Evolutionary conservation across 108 stramenopile species (phyloP).

Genomic region (Skeletonema tropicum): DNA sequence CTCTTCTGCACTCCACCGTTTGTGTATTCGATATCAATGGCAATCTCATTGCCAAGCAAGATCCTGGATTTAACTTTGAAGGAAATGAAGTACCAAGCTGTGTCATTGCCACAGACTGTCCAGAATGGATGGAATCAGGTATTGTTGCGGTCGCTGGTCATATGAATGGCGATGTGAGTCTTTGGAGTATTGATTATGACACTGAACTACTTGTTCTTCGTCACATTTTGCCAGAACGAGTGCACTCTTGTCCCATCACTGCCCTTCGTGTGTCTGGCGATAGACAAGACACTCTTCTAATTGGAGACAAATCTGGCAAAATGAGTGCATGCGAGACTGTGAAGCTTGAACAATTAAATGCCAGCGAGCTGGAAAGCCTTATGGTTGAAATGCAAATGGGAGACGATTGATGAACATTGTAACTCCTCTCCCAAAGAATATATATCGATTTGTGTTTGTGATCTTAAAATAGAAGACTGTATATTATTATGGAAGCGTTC

Average conservation of each 20-base stretch:
- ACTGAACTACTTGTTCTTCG: conserved; percentile 53
- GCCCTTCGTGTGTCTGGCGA: conserved; percentile 65
- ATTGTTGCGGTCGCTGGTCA: conserved; percentile 94
- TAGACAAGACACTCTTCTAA: conserved; percentile 83
- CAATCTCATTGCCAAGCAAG: conserved; percentile 76
- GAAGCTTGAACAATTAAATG: conserved; percentile 73
- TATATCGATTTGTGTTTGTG: background rate
- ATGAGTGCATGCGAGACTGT: conserved; percentile 79
- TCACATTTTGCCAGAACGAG: conserved; percentile 67
- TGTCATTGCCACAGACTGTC: conserved; percentile 87
- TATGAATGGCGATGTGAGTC: conserved; percentile 88
- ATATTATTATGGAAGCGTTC: too few species aligned
- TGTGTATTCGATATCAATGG: conserved; percentile 93
- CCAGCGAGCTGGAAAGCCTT: conserved; percentile 48
- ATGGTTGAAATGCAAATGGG: conserved; percentile 9
- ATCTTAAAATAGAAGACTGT: background rate
- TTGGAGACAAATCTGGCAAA: conserved; percentile 88
- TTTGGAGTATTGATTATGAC: conserved; percentile 87
- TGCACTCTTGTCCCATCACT: conserved; percentile 83
- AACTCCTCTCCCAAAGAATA: background rate
- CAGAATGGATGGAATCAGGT: conserved; percentile 93
- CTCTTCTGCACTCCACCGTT: conserved; percentile 77
- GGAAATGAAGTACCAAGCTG: conserved; percentile 65
- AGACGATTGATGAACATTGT: background rate
- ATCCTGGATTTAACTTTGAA: conserved; percentile 58